Evolutionary conservation across 2,329 filamentous ascomycete genomes (phyloP).

Genomic region (Rosellinia necatrix): DNA sequence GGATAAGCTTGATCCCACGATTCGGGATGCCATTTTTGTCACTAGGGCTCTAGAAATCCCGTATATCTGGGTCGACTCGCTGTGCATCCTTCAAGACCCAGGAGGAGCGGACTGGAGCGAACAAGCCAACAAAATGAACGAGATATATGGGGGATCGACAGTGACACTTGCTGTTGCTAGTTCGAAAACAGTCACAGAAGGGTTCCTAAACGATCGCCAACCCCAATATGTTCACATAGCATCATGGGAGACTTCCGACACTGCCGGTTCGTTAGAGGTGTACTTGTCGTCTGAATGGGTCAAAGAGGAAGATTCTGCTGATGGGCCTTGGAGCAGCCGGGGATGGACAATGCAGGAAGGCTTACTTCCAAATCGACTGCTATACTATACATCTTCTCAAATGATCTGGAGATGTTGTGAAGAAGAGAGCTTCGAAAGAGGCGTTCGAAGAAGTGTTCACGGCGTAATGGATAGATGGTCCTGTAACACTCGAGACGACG

Average conservation of each 20-base stretch:
- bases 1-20: background rate
- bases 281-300: background rate
- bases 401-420: background rate
- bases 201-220: background rate
- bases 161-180: background rate
- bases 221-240: background rate
- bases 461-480: background rate
- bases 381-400: background rate
- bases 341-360: slow-evolving; percentile 3
- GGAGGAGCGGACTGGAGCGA: background rate
- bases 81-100: background rate
- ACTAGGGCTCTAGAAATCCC: background rate
- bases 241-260: background rate
- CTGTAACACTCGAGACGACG: background rate
- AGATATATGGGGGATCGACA: background rate
- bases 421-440: background rate
- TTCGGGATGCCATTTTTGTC: background rate
- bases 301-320: background rate
- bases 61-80: background rate
- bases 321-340: background rate
- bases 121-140: background rate
- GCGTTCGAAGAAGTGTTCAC: background rate
- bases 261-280: background rate
- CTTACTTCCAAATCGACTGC: background rate
- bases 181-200: background rate